These are phyloP conservation scores for Fusarium udum DNA, from an alignment of 2,329 filamentous ascomycete genomes.

Conservation along the genomic window DNA sequence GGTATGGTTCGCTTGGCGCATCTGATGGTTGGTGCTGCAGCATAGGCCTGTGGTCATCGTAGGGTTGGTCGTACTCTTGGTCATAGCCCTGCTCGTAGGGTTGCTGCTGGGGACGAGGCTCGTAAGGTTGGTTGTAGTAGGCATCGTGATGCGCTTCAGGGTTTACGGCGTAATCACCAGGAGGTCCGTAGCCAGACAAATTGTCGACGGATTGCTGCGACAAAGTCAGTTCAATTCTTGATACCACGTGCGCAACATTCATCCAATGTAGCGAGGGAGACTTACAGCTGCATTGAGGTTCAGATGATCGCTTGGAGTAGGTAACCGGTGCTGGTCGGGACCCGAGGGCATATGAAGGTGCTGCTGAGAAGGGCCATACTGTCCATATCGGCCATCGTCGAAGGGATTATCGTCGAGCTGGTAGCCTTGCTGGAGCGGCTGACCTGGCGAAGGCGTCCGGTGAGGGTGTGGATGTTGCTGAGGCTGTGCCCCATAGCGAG, in stretches of 20 bases:
- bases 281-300: slow-evolving; percentile 86
- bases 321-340: slow-evolving; percentile 49
- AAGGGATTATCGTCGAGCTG: slow-evolving; percentile 78
- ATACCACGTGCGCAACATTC: background rate
- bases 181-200: slow-evolving; percentile 56
- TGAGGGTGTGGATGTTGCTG: slow-evolving; percentile 50
- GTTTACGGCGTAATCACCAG: slow-evolving; percentile 77
- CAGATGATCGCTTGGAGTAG: slow-evolving; percentile 77
- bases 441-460: slow-evolving; percentile 78
- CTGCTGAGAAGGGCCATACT: slow-evolving; percentile 37
- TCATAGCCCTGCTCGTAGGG: slow-evolving; percentile 79
- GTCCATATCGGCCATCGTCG: slow-evolving; percentile 77
- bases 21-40: slow-evolving; percentile 69
- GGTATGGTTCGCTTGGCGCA: slow-evolving; percentile 54
- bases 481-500: slow-evolving; percentile 34
- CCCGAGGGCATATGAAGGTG: slow-evolving; percentile 45
- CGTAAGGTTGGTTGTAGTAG: slow-evolving; percentile 27
- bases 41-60: slow-evolving; percentile 81
- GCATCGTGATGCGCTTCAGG: slow-evolving; percentile 73
- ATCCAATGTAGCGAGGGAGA: slow-evolving; percentile 29
- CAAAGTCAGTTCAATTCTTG: slow-evolving; percentile 11
- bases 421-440: slow-evolving; percentile 78
- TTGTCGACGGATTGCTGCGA: slow-evolving; percentile 63
- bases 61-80: slow-evolving; percentile 71
- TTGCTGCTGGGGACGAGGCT: slow-evolving; percentile 45